Percentiles rank a stretch among this genome's conserved stretches.
These are phyloP conservation scores for Pilatotrama ljubarskyi DNA, from an alignment of 768 basidiomycete genomes.

Conservation along the genomic window DNA sequence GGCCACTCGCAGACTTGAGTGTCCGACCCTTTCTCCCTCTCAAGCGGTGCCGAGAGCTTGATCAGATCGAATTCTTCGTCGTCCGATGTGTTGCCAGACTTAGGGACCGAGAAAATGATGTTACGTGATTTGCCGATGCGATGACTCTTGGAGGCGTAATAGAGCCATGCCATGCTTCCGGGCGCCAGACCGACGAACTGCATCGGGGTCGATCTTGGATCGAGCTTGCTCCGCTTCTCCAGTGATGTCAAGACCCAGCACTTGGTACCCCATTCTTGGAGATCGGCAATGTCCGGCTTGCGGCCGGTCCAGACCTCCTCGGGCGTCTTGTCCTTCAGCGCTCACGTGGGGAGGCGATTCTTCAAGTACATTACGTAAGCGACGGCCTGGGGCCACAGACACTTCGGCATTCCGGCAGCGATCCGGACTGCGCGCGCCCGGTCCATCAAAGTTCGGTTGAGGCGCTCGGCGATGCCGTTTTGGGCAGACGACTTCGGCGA, in stretches of 20 bases:
- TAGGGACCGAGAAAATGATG: conserved; percentile 4
- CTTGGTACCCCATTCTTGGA: conserved; percentile 26
- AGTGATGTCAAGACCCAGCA: conserved; percentile 16
- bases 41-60: background rate
- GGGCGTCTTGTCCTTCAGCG: conserved; percentile 23
- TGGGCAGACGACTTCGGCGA: conserved; percentile 25
- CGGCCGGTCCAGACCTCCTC: conserved; percentile 25
- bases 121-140: conserved; percentile 5
- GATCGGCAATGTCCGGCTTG: conserved; percentile 27
- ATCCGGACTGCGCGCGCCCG: conserved; percentile 22
- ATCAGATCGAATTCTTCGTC: background rate
- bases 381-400: conserved; percentile 28
- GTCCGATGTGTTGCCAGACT: background rate
- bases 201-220: conserved; percentile 18
- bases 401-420: conserved; percentile 18
- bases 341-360: conserved; percentile 23
- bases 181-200: conserved; percentile 25
- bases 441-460: conserved; percentile 25
- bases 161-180: conserved; percentile 24
- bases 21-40: conserved; percentile 10
- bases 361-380: conserved; percentile 20
- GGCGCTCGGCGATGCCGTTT: conserved; percentile 29
- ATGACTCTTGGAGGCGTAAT: conserved; percentile 9
- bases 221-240: conserved; percentile 16
- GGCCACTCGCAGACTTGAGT: conserved; percentile 6